These are phyloP conservation scores for Tuber brumale DNA, from an alignment of 495 filamentous ascomycete species.

Conservation along the genomic window DNA sequence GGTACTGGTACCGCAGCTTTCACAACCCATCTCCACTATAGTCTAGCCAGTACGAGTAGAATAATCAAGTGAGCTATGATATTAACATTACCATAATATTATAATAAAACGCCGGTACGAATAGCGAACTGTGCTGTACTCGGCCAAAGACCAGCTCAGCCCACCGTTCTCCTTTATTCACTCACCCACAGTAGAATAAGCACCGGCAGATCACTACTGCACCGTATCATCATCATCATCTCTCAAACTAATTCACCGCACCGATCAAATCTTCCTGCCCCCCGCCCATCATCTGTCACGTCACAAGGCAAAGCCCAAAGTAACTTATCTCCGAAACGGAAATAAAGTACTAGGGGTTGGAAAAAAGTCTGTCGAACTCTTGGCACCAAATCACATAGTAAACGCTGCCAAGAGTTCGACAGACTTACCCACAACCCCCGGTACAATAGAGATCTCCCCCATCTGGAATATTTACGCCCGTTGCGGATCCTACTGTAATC, in stretches of 20 bases:
- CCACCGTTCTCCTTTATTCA: neutral
- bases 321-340: neutral
- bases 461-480: neutral
- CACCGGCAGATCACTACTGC: neutral
- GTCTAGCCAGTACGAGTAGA: no score
- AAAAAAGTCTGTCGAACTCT: no score
- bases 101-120: neutral
- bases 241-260: neutral
- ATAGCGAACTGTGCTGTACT: neutral
- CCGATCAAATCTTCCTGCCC: neutral
- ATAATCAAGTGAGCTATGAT: no score
- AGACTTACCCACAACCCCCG: no score
- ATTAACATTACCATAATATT: neutral
- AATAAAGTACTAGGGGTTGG: neutral
- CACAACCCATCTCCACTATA: neutral
- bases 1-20: neutral
- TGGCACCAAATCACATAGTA: no score
- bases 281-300: neutral
- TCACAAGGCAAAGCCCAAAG: neutral
- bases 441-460: neutral
- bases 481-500: neutral
- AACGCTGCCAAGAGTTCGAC: no score
- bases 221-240: neutral
- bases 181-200: neutral
- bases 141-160: neutral